These are phyloP conservation scores for Zymoseptoria passerinii DNA, from an alignment of 2,329 filamentous ascomycete species.

Conservation along the genomic window DNA sequence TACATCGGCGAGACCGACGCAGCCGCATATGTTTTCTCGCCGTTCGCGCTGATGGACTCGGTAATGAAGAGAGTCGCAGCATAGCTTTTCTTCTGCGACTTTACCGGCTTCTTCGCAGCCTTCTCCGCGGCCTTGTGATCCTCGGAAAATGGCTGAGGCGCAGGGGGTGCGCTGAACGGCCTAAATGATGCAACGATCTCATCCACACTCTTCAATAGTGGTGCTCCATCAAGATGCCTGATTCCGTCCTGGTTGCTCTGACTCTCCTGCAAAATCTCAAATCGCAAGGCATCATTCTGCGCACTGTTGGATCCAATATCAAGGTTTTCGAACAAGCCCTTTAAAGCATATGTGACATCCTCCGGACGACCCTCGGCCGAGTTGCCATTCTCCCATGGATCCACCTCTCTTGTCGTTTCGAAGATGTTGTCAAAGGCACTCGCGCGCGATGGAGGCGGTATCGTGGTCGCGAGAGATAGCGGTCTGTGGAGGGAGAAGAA, in stretches of 20 bases:
- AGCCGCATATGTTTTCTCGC: slow-evolving; percentile 45
- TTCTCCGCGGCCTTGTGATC: slow-evolving; percentile 5
- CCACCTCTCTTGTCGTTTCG: slow-evolving; percentile 43
- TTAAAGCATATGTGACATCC: slow-evolving; percentile 40
- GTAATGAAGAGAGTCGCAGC: slow-evolving; percentile 45
- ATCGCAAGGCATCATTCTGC: slow-evolving; percentile 31
- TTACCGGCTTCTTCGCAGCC: slow-evolving; percentile 11
- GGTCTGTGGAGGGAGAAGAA: slow-evolving; percentile 96
- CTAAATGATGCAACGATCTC: slow-evolving; percentile 43
- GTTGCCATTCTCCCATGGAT: slow-evolving; percentile 34
- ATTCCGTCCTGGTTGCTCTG: slow-evolving; percentile 26
- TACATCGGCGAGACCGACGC: slow-evolving; percentile 43
- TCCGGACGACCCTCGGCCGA: slow-evolving; percentile 37
- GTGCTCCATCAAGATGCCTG: slow-evolving; percentile 24
- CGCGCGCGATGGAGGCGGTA: slow-evolving; percentile 63
- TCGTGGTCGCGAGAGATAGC: slow-evolving; percentile 75
- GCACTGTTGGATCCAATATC: slow-evolving; percentile 17
- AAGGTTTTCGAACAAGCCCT: slow-evolving; percentile 34
- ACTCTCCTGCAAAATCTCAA: slow-evolving; percentile 31
- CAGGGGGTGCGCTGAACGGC: slow-evolving; percentile 78
- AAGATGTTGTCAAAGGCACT: slow-evolving; percentile 83
- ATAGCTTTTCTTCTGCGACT: slow-evolving; percentile 26
- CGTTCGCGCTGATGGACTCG: slow-evolving; percentile 44
- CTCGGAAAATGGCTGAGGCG: slow-evolving; percentile 51
- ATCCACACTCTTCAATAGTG: slow-evolving; percentile 30